Percentiles rank a stretch among this genome's conserved stretches.
phyloP scores from a whole-genome alignment of 2,329 filamentous ascomycete genomes.

The Sclerotinia borealis region DNA sequence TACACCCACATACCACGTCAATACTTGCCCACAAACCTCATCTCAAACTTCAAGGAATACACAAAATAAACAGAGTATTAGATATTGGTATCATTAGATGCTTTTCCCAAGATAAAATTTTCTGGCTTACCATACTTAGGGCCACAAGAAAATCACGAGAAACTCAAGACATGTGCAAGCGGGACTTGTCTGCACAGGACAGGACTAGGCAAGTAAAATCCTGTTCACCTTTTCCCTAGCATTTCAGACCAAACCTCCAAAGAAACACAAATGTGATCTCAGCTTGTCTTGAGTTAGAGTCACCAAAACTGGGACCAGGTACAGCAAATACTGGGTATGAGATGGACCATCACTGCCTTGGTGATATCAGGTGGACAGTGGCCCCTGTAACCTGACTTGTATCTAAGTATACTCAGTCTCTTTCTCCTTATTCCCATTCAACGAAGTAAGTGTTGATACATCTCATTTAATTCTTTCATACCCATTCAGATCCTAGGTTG shows the following conservation, averaged over 20 bases:
- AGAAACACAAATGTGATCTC: rapidly evolving
- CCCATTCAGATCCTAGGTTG: too few species aligned
- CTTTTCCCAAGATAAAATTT: not conserved
- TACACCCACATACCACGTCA: not conserved
- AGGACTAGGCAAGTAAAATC: not conserved
- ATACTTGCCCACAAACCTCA: not conserved
- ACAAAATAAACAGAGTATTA: not conserved
- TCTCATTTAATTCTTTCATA: not conserved
- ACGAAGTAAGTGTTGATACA: not conserved
- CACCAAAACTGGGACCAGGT: too few species aligned
- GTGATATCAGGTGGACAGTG: not conserved
- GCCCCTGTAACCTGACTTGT: not conserved
- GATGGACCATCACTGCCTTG: not conserved
- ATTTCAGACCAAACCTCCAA: not conserved
- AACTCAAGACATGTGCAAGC: too few species aligned
- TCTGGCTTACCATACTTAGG: not conserved
- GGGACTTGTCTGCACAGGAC: not conserved
- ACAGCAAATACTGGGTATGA: not conserved
- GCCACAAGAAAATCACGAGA: not conserved
- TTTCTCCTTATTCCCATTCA: not conserved
- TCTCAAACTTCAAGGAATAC: not conserved
- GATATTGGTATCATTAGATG: not conserved
- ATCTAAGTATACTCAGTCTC: not conserved
- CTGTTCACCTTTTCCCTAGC: not conserved
- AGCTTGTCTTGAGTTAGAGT: not conserved